phyloP scores from a whole-genome alignment of 352 stramenopile species.

The Phytophthora capsici region DNA sequence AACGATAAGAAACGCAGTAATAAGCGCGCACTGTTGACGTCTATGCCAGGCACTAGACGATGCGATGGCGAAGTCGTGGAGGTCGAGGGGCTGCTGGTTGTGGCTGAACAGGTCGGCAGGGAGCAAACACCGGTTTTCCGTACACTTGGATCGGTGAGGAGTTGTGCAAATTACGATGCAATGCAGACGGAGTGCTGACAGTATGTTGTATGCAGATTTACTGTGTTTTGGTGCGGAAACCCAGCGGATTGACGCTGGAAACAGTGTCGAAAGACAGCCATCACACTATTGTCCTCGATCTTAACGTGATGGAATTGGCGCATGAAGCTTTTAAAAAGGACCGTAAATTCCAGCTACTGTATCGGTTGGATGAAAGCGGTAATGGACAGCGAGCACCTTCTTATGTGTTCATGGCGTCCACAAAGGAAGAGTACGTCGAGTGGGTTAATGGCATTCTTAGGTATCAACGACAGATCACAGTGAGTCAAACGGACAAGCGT shows the following conservation, averaged over 20 bases:
- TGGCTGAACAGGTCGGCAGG: conserved; percentile 52
- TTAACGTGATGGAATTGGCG: conserved; percentile 48
- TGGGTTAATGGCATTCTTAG: conserved; percentile 48
- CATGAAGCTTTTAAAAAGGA: conserved; percentile 39
- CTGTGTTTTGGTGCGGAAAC: conserved; percentile 51
- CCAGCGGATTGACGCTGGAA: conserved; percentile 42
- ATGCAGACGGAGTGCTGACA: conserved; percentile 13
- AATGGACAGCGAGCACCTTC: conserved; percentile 21
- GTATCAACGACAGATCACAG: conserved; percentile 19
- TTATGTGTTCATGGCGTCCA: conserved; percentile 47
- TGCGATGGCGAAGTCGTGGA: conserved; percentile 45
- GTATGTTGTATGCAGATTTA: conserved; percentile 44
- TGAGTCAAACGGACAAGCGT: not conserved
- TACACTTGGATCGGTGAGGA: conserved; percentile 57
- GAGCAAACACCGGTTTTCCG: conserved; percentile 28
- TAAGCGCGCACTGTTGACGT: conserved; percentile 44
- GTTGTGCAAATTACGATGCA: not conserved
- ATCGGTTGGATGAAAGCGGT: conserved; percentile 10
- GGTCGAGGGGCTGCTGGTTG: conserved; percentile 53
- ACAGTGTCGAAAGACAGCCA: conserved; percentile 46
- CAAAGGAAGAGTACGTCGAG: conserved; percentile 33
- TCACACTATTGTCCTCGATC: conserved; percentile 40
- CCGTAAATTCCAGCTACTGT: conserved; percentile 50
- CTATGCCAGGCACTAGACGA: conserved; percentile 19
- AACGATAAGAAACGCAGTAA: conserved; percentile 47